Conservation (phyloP, 2,329 filamentous ascomycete species). For the Ophiobolus disseminans region DNA sequence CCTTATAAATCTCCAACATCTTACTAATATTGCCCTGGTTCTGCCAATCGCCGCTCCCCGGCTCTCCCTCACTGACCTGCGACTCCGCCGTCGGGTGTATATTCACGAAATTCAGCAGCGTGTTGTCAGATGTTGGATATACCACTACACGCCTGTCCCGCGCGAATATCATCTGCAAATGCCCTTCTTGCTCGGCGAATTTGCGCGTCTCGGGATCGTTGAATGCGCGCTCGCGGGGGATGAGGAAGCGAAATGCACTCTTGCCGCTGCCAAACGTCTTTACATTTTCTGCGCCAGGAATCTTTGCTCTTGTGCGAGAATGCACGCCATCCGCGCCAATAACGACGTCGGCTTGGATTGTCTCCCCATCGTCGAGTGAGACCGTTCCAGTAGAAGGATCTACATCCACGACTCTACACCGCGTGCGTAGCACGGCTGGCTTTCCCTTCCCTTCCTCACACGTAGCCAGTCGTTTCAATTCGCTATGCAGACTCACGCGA, state of each 20-base stretch:
- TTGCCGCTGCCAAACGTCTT: conserved; percentile 59
- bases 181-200: conserved; percentile 48
- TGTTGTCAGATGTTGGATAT: conserved; percentile 57
- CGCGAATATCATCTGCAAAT: conserved; percentile 55
- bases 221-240: conserved; percentile 54
- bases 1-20: conserved; percentile 51
- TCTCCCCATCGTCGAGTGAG: conserved; percentile 49
- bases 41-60: conserved; percentile 43
- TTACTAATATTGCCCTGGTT: conserved; percentile 45
- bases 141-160: conserved; percentile 55
- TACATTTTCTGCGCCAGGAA: conserved; percentile 39
- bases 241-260: conserved; percentile 64
- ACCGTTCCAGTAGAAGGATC: conserved; percentile 42
- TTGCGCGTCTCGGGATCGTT: conserved; percentile 50
- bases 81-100: conserved; percentile 50
- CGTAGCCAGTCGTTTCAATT: conserved; percentile 58
- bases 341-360: conserved; percentile 57
- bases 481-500: conserved; percentile 61
- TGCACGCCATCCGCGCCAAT: conserved; percentile 64
- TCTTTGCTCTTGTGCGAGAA: conserved; percentile 39
- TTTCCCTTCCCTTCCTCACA: conserved; percentile 43
- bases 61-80: conserved; percentile 19
- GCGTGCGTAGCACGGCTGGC: conserved; percentile 50
- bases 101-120: conserved; percentile 55
- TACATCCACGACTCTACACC: conserved; percentile 54